Evolutionary conservation across 768 basidiomycete species (phyloP), one percentile per base, ranked within the genome.

Genomic region (Pholiota conissans): DNA sequence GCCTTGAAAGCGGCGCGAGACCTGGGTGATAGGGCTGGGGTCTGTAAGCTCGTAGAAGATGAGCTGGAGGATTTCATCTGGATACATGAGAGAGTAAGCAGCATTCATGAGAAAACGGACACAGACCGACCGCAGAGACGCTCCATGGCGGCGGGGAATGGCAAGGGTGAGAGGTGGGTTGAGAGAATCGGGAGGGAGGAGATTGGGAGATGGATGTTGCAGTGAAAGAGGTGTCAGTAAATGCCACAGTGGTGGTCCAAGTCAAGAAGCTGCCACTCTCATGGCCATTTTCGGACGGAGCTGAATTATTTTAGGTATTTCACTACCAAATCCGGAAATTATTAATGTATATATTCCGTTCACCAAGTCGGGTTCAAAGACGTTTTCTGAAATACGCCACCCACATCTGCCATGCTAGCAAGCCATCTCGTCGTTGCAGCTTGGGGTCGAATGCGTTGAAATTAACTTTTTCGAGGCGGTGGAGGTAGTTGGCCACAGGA

Each of bases 41-140:
- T 87, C 84, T 63, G 78, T 73, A 53, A 91, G 81, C 66, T 89
- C 84, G 72, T 84, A 88, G 70, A 91, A 82, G 68, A 92, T 79
- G 61, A 89, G 73, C 69, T 88, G 86, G 37, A 92, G 74, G 61
- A 92, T 75, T 74, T 92, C 90, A 65, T 81, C 79, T 80, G 63
- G 55, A 50, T 56, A 51, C 29, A 63, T 34, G 61, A 55, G 28
- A 64, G 59, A 53, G 37, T 61, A 51, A 46, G 57, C 34, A 52
- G 35, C 30, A 24, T 26, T 28, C 37, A 57, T 58, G 57, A 59
- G 55, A 53, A 60, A 51, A 57, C 49, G 62, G 42, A 50, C 34
- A 55, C 29, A 61, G 62, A 77, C 86, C 59, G 65, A 89, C 87
- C 85, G 62, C 85, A 88, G 52, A 89, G 80, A 65, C 82, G 84